These are phyloP conservation scores for Hypoxylon sp. DNA, from an alignment of 2,329 filamentous ascomycete species.

Conservation along the genomic window DNA sequence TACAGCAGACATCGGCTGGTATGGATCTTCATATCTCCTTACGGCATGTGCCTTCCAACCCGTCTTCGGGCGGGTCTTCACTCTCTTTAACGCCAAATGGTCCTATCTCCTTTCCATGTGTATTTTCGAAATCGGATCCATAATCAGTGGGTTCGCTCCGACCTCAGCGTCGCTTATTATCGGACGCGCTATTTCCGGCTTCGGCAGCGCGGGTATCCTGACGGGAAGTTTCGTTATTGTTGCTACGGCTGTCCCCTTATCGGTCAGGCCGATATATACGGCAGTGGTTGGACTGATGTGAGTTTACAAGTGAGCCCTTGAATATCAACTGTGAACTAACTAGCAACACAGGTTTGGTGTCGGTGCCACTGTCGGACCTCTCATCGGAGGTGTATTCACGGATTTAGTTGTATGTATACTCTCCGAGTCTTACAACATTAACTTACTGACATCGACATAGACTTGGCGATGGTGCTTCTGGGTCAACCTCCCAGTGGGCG, in stretches of 20 bases:
- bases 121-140: slow-evolving; percentile 55
- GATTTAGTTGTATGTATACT: slow-evolving; percentile 53
- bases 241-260: slow-evolving; percentile 52
- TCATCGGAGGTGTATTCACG: slow-evolving; percentile 57
- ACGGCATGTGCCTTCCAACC: slow-evolving; percentile 56
- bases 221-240: slow-evolving; percentile 57
- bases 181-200: slow-evolving; percentile 58
- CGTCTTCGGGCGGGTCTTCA: slow-evolving; percentile 56
- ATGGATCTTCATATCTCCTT: slow-evolving; percentile 55
- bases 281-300: slow-evolving; percentile 55
- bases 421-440: no score
- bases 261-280: slow-evolving; percentile 53
- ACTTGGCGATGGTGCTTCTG: slow-evolving; percentile 62
- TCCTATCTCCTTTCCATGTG: slow-evolving; percentile 51
- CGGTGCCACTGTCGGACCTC: slow-evolving; percentile 55
- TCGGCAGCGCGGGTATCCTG: slow-evolving; percentile 55
- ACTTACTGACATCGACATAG: slow-evolving; percentile 42
- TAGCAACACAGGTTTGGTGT: slow-evolving; percentile 53
- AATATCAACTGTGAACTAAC: background rate
- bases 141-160: slow-evolving; percentile 56
- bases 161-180: slow-evolving; percentile 55
- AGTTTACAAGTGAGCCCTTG: slow-evolving; percentile 18
- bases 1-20: slow-evolving; percentile 53
- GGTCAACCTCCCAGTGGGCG: slow-evolving; percentile 60
- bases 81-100: slow-evolving; percentile 55